Base-by-base conservation (phyloP, 1,284 basidiomycete species). In the Sanghuangporus sanghuang region DNA sequence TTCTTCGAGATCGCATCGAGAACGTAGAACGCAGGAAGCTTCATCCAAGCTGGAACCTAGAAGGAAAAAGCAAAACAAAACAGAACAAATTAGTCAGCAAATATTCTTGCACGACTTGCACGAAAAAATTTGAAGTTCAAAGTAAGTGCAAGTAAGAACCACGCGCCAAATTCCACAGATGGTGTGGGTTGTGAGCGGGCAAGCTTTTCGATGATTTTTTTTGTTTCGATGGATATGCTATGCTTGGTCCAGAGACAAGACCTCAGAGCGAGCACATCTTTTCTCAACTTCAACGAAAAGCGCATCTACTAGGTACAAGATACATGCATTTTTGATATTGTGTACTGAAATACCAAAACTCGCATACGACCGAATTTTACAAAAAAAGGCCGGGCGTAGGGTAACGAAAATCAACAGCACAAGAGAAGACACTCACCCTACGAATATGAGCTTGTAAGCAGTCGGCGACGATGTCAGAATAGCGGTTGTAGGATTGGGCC, bases 1-100 rank as follows among this genome's bases (percentile, higher is more conserved):
- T 97, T 97, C 77, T 98, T 98, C 58, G 92, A 93, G 66, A 99
- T 95, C 16, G 96, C 96, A 73, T 99, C 97, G 71, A 99, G 82
- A 11, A 98, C 84, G 74, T 99, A 99, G 70, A 98, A 93, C 0
- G 92, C 84, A 0, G 97, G 96, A 4, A 99, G 81, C 75, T 98
- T 96, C 82, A 92, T 89, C 77, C 87, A 88, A 12, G 91, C 87
- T n/a, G 86, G 87, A n/a, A 94, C 92, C 94, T 96, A 81, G 44
- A 49, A 18, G 61, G 69, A 73, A 67, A 69, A 71, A 70, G 71
- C 44, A 72, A 67, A 67, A 60, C 57, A 57, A 42, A 58, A 53
- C 57, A 53, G 64, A 70, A 63, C 62, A 59, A 64, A 57, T 5
- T 23, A 64, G 59, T 61, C 60, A 64, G 60, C 59, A 18, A 57